Base-by-base conservation (phyloP, 148 eudicot species). In the Spergularia marina region DNA sequence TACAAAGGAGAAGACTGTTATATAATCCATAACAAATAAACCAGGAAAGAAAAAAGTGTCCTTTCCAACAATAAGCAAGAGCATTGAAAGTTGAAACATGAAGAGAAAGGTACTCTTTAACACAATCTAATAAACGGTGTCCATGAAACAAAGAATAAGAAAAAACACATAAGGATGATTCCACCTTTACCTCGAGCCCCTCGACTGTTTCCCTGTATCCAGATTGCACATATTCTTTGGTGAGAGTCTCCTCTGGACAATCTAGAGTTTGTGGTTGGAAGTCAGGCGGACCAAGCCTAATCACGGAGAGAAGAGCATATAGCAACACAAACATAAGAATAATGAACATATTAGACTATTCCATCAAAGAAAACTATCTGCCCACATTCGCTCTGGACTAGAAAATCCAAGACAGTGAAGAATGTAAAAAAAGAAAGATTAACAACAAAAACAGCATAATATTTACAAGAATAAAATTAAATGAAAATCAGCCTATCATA, bases 181-280 rank as follows among this genome's bases (percentile, higher is more conserved):
- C 52, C 65, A 65, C 59, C 36, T 52, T 72, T 79, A 96, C 99
- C 99, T 96, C 99, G 70, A 96, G 90, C 73, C 99, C 99, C 81
- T 96, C 99, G 82, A 91, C 91, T 58, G 94, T 91, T 87, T 96
- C 99, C 85, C 84, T 86, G 89, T 96, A 96, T 76, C 99, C 99
- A 76, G 86, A 76, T 81, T 82, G 94, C 80, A 84, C 97, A 85
- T 92, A 96, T 57, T 96, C 99, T 75, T 75, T 82, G 66, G 92
- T 92, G 51, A 96, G 88, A 61, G 98, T 96, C 87, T 96, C 99
- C 86, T 96, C 99, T 12, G 93, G 94, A 76, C 99, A 96, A 83
- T 80, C 90, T 57, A 89, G 83, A 86, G 91, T 86, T 77, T 84
- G 98, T 30, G 98, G 94, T 76, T 88, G 89, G 69, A 86, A 96